Percentiles rank a stretch among this genome's conserved stretches.
phyloP scores from a whole-genome alignment of 75 land plant species.

The Sequoiadendron giganteum region DNA sequence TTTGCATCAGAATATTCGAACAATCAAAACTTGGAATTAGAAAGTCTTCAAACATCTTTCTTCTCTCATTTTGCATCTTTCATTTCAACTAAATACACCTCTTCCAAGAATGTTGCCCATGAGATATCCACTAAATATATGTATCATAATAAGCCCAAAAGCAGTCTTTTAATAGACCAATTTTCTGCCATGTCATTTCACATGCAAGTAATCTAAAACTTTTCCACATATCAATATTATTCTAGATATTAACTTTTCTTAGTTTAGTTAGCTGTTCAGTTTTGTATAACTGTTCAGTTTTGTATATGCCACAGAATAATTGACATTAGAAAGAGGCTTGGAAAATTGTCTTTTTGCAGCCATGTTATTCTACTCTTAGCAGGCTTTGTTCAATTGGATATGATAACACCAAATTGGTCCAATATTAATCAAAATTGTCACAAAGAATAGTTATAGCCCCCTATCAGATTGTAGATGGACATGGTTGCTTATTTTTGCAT shows the following conservation, averaged over 20 bases:
- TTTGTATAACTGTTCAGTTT: too few species aligned
- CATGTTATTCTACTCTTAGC: background rate
- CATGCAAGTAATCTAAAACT: background rate
- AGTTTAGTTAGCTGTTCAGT: background rate
- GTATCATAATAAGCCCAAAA: background rate
- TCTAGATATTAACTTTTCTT: background rate
- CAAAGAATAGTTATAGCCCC: background rate
- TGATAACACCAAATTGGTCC: background rate
- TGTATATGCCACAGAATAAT: too few species aligned
- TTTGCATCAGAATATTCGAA: background rate
- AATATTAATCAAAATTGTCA: background rate
- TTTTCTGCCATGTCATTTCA: background rate
- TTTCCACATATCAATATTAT: background rate
- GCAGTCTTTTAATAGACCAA: background rate
- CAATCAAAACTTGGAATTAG: background rate
- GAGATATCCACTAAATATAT: background rate
- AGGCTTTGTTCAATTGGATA: background rate
- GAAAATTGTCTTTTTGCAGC: background rate
- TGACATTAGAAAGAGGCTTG: background rate
- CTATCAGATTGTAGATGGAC: background rate
- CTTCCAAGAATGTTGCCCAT: background rate
- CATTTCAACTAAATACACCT: background rate
- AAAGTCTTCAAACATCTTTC: background rate
- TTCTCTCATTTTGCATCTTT: background rate
- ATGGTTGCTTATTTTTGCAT: background rate